A percentile compares a stretch with the other conserved stretches of the same genome.
phyloP scores from a whole-genome alignment of 805 yeast genomes.

The Metschnikowia sp. region DNA sequence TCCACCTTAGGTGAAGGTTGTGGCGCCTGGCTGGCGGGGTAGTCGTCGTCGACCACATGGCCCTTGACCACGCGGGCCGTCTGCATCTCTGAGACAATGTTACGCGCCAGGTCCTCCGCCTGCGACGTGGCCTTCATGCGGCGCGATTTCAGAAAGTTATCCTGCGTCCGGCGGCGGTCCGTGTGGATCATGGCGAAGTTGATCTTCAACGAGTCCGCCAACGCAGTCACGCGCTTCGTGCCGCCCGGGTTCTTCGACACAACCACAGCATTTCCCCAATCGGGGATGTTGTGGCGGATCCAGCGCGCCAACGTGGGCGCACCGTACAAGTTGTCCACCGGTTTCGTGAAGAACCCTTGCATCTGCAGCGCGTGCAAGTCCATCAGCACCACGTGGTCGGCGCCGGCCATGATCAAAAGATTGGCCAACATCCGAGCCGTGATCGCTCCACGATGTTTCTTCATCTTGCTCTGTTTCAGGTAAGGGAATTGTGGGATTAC shows the following conservation, averaged over 20 bases:
- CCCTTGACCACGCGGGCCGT: conserved; percentile 96
- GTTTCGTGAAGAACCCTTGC: conserved; percentile 98
- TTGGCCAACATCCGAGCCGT: conserved; percentile 98
- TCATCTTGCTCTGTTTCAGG: conserved; percentile 92
- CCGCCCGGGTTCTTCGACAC: conserved; percentile 99
- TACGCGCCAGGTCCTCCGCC: conserved; percentile 58
- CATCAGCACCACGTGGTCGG: conserved; percentile 97
- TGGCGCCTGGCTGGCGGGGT: conserved; percentile 24
- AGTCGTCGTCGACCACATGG: conserved; percentile 91
- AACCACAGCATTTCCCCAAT: conserved; percentile 85
- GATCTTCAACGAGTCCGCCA: conserved; percentile 94
- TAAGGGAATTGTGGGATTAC: conserved; percentile 98
- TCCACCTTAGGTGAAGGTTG: conserved; percentile 15
- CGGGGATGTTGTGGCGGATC: conserved; percentile 87
- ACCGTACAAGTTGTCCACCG: conserved; percentile 94
- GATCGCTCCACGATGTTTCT: conserved; percentile 97
- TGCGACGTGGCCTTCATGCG: conserved; percentile 31
- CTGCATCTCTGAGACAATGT: conserved; percentile 76
- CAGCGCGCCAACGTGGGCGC: conserved; percentile 95
- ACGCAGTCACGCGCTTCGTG: conserved; percentile 93
- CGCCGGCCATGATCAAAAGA: conserved; percentile 94
- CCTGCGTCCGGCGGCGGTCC: conserved; percentile 88
- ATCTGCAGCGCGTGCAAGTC: conserved; percentile 95
- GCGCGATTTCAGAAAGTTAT: conserved; percentile 43
- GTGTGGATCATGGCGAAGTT: conserved; percentile 99